Conservation (phyloP, 2,329 filamentous ascomycete species). For the Purpureocillium lavendulum region DNA sequence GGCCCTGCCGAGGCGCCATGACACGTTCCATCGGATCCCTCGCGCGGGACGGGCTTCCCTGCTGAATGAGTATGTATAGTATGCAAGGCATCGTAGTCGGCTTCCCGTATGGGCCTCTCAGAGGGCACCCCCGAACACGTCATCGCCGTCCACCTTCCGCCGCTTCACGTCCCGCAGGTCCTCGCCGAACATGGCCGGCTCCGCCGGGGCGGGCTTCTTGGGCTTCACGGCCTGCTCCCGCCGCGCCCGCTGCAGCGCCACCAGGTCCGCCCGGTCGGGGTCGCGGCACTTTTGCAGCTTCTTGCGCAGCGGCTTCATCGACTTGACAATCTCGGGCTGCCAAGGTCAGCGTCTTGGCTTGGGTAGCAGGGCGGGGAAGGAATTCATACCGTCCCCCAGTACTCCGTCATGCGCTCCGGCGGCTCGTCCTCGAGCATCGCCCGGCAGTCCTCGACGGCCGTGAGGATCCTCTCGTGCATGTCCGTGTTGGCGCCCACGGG, state of each 20-base stretch:
- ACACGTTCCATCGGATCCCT: no score
- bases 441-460: constrained; percentile 40
- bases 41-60: no score
- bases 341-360: neutral
- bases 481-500: constrained; percentile 14
- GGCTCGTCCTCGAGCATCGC: constrained; percentile 48
- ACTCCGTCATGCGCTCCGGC: constrained; percentile 44
- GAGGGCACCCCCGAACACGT: constrained; percentile 39
- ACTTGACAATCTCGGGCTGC: constrained; percentile 33
- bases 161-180: constrained; percentile 34
- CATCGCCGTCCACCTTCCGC: constrained; percentile 34
- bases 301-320: constrained; percentile 50
- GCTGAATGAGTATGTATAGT: no score
- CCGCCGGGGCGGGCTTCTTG: constrained; percentile 32
- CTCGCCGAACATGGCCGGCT: constrained; percentile 35
- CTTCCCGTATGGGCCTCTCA: no score
- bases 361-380: constrained; percentile 9
- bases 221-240: constrained; percentile 43
- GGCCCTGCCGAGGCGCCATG: no score
- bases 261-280: constrained; percentile 64
- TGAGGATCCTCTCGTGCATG: constrained; percentile 39
- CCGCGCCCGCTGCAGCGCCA: constrained; percentile 58
- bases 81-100: no score
- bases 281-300: constrained; percentile 69
- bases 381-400: constrained; percentile 42